Conservation (phyloP, 257 asterid species). For the Prunella vulgaris region DNA sequence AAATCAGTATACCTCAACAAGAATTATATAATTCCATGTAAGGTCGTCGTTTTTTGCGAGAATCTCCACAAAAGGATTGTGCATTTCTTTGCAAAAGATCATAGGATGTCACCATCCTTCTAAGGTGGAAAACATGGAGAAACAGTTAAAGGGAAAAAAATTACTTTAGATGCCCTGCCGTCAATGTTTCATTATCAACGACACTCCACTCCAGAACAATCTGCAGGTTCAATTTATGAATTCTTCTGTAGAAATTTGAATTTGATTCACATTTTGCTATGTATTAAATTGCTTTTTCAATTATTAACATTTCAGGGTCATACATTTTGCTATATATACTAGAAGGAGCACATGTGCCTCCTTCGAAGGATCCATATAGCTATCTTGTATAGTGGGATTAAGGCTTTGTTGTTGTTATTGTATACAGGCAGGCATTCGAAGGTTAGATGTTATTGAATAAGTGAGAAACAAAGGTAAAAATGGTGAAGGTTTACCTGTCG, state of each 20-base stretch:
- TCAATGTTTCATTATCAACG: conserved; percentile 87
- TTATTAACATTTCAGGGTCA: no score
- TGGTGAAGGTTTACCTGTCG: background rate
- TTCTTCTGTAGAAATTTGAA: conserved; percentile 1
- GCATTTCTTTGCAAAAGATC: conserved; percentile 68
- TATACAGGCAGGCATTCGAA: background rate
- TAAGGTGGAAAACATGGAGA: conserved; percentile 95
- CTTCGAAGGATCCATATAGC: background rate
- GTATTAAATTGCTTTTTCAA: background rate
- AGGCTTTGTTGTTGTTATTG: background rate
- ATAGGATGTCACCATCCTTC: conserved; percentile 91
- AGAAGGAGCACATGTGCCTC: no score
- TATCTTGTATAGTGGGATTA: background rate
- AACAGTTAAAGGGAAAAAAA: conserved; percentile 89
- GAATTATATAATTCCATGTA: conserved; percentile 89
- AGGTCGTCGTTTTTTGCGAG: conserved; percentile 52
- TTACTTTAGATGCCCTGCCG: conserved; percentile 82
- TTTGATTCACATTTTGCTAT: background rate
- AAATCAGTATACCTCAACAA: conserved; percentile 63
- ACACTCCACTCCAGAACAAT: conserved; percentile 96
- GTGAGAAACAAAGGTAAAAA: background rate
- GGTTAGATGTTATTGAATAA: background rate
- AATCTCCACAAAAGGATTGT: conserved; percentile 65
- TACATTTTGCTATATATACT: no score
- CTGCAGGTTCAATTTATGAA: conserved; percentile 32